phyloP scores from a whole-genome alignment of 345 rosid species.

The Microcos paniculata region DNA sequence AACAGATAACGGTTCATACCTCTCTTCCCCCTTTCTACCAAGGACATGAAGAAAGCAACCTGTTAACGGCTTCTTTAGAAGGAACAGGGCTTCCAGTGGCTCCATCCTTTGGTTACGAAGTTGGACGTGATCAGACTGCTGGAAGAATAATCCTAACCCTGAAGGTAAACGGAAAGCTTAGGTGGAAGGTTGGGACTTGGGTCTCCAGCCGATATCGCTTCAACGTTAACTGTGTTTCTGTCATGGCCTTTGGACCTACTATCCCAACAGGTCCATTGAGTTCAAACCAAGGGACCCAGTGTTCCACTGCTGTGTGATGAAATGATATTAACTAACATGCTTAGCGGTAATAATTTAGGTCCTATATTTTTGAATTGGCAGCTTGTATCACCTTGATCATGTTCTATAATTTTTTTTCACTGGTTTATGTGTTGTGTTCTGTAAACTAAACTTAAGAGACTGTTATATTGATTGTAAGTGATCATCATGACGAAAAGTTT shows the following conservation, averaged over 20 bases:
- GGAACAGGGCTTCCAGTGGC: constrained; percentile 65
- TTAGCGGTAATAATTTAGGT: not conserved
- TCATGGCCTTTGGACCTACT: constrained; percentile 54
- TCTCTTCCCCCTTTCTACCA: constrained; percentile 77
- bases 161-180: constrained; percentile 61
- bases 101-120: constrained; percentile 60
- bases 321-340: not conserved
- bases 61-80: constrained; percentile 60
- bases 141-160: constrained; percentile 57
- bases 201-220: constrained; percentile 71
- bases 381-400: not conserved
- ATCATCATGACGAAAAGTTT: constrained; percentile 19
- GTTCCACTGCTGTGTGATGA: constrained; percentile 63
- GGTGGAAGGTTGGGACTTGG: constrained; percentile 91
- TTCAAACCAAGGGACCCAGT: constrained; percentile 57
- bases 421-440: constrained; percentile 4
- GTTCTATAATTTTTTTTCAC: not conserved
- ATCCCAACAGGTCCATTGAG: constrained; percentile 44
- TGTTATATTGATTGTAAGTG: not conserved
- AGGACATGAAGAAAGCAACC: constrained; percentile 57
- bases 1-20: constrained; percentile 65
- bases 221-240: constrained; percentile 61
- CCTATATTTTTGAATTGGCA: not conserved
- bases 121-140: constrained; percentile 49
- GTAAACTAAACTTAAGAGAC: not conserved